These are phyloP conservation scores for Ophiostoma ips DNA, from an alignment of 2,329 filamentous ascomycete genomes.

Conservation along the genomic window DNA sequence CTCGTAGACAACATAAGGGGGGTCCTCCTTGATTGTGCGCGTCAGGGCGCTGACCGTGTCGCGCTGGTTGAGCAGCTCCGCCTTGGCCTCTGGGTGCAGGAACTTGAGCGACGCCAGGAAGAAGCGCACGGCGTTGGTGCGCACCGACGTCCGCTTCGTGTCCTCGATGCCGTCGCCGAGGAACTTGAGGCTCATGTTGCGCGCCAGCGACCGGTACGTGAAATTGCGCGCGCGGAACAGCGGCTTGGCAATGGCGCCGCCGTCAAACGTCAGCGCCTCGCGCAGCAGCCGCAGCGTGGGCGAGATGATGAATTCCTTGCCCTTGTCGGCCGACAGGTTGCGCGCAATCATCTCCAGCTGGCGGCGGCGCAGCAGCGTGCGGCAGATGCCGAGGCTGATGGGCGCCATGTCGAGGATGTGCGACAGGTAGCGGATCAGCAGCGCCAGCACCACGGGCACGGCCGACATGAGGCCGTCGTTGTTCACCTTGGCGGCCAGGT, in stretches of 20 bases:
- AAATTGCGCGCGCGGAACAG: conserved; percentile 66
- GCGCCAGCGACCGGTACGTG: conserved; percentile 65
- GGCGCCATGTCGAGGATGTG: conserved; percentile 58
- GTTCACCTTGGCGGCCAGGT: conserved; percentile 63
- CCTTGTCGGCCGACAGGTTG: conserved; percentile 64
- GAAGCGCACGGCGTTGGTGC: conserved; percentile 72
- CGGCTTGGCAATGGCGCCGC: conserved; percentile 62
- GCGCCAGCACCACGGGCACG: conserved; percentile 64
- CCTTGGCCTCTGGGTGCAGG: conserved; percentile 62
- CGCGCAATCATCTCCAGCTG: conserved; percentile 70
- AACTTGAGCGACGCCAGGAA: conserved; percentile 67
- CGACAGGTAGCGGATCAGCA: conserved; percentile 69
- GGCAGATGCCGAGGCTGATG: conserved; percentile 64
- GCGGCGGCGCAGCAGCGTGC: conserved; percentile 65
- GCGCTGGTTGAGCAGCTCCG: conserved; percentile 67
- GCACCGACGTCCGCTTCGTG: conserved; percentile 57
- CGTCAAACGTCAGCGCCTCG: conserved; percentile 76
- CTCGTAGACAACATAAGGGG: conserved; percentile 59
- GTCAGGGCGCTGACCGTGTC: conserved; percentile 58
- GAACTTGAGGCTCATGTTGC: conserved; percentile 63
- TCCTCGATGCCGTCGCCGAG: conserved; percentile 48
- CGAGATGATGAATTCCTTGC: conserved; percentile 78
- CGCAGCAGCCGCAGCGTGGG: conserved; percentile 75
- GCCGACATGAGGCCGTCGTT: conserved; percentile 71
- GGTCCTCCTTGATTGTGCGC: conserved; percentile 64